phyloP scores from a whole-genome alignment of 2,329 filamentous ascomycete genomes.

The Coniella vitis region DNA sequence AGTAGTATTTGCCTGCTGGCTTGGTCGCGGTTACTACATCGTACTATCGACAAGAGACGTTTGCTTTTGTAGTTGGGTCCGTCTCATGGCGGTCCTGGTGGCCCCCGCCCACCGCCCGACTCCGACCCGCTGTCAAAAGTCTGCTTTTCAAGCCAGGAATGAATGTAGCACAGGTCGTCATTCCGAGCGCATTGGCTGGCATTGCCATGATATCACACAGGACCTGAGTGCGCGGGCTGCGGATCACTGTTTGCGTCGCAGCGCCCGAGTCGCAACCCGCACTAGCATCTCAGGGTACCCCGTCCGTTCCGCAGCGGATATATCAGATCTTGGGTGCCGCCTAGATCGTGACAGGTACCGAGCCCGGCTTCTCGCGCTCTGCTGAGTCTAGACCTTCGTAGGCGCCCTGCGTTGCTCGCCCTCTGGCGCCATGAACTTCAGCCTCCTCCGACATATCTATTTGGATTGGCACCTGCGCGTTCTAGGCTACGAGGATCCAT shows the following conservation, averaged over 20 bases:
- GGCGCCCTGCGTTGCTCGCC: background rate
- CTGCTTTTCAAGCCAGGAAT: background rate
- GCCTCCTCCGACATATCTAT: slow-evolving; percentile 8
- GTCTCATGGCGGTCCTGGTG: too few relatives aligned
- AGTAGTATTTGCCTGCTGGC: too few relatives aligned
- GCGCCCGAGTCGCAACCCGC: background rate
- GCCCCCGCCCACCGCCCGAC: too few relatives aligned
- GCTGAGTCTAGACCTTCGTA: slow-evolving; percentile 3
- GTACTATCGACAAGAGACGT: too few relatives aligned
- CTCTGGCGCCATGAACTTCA: slow-evolving; percentile 10
- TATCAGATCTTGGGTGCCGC: background rate
- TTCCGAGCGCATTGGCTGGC: too few relatives aligned
- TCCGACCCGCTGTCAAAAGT: too few relatives aligned
- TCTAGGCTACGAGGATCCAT: slow-evolving; percentile 5
- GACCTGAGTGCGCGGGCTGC: too few relatives aligned
- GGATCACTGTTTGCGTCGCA: too few relatives aligned
- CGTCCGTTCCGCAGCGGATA: background rate
- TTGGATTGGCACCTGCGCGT: slow-evolving; percentile 5
- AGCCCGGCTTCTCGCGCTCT: background rate
- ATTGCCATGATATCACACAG: too few relatives aligned
- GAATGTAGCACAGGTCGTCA: too few relatives aligned
- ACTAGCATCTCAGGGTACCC: background rate
- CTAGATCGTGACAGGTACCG: background rate
- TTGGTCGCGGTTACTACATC: too few relatives aligned
- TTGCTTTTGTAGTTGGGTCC: too few relatives aligned